phyloP scores from a whole-genome alignment of 441 rosid species.

The Omphalea diandra region DNA sequence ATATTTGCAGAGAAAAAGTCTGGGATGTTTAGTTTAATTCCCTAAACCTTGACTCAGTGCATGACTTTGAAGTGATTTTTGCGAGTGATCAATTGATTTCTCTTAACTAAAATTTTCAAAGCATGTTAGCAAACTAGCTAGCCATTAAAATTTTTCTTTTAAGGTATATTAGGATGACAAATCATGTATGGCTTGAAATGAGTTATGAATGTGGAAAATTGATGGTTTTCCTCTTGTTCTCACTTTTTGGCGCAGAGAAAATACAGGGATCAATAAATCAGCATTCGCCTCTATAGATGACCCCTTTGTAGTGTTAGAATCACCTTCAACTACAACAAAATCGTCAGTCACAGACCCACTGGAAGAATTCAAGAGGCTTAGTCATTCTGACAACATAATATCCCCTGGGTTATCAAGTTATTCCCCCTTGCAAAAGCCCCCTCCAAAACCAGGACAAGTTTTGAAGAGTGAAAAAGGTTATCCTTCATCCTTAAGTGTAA shows the following conservation, averaged over 20 bases:
- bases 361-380: constrained; percentile 50
- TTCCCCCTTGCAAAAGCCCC: constrained; percentile 56
- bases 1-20: neutral
- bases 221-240: neutral
- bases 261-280: constrained; percentile 30
- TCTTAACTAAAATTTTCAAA: neutral
- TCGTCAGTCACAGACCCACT: constrained; percentile 46
- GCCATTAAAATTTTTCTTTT: neutral
- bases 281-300: constrained; percentile 44
- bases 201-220: neutral
- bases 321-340: constrained; percentile 39
- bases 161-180: neutral
- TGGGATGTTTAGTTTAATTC: neutral
- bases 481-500: constrained; percentile 25
- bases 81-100: neutral
- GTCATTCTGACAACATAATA: constrained; percentile 35
- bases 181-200: too few species aligned
- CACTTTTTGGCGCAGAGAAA: constrained; percentile 27
- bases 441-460: constrained; percentile 64
- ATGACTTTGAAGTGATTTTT: neutral
- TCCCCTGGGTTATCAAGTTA: constrained; percentile 31
- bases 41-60: neutral
- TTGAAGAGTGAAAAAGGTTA: constrained; percentile 56
- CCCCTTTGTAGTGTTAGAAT: constrained; percentile 68
- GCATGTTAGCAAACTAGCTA: neutral